These are phyloP conservation scores for Verruconis gallopava DNA, from an alignment of 2,329 filamentous ascomycete genomes.

Conservation along the genomic window DNA sequence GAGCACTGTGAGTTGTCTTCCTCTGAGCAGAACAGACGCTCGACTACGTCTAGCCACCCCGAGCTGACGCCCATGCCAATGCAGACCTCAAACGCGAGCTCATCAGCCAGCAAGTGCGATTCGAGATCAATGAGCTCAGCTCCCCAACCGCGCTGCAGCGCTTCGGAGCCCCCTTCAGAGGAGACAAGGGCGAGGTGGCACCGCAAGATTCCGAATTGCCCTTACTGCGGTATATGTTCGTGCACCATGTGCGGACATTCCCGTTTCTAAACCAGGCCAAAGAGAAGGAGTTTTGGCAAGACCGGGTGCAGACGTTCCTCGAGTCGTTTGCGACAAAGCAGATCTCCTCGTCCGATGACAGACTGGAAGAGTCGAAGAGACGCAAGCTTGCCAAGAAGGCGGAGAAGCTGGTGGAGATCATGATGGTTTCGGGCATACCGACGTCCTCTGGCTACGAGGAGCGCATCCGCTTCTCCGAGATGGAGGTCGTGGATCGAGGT, in stretches of 20 bases:
- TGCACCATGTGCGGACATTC: conserved; percentile 94
- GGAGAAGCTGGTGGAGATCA: conserved; percentile 90
- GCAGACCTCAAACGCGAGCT: conserved; percentile 92
- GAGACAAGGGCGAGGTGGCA: conserved; percentile 81
- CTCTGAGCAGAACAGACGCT: neutral
- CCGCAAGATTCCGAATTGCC: conserved; percentile 90
- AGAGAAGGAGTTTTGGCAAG: conserved; percentile 99
- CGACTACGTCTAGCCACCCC: neutral
- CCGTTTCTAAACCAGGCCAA: conserved; percentile 92
- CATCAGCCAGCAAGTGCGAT: conserved; percentile 75
- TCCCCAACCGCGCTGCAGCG: conserved; percentile 87
- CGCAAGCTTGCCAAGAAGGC: conserved; percentile 85
- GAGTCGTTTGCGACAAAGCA: conserved; percentile 96
- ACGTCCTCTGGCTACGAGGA: conserved; percentile 97
- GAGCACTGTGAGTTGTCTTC: conserved; percentile 64
- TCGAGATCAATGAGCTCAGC: conserved; percentile 85
- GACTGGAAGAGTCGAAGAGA: conserved; percentile 90
- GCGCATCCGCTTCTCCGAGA: conserved; percentile 87
- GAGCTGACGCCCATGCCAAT: conserved; percentile 9
- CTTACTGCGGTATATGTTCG: conserved; percentile 90
- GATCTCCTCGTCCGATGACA: conserved; percentile 92
- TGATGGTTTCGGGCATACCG: conserved; percentile 97
- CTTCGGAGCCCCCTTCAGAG: conserved; percentile 91
- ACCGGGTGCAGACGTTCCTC: conserved; percentile 91
- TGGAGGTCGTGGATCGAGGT: conserved; percentile 88